Evolutionary conservation across 2,329 filamentous ascomycete genomes (phyloP).

Genomic region (Decorospora gaudefroyi): DNA sequence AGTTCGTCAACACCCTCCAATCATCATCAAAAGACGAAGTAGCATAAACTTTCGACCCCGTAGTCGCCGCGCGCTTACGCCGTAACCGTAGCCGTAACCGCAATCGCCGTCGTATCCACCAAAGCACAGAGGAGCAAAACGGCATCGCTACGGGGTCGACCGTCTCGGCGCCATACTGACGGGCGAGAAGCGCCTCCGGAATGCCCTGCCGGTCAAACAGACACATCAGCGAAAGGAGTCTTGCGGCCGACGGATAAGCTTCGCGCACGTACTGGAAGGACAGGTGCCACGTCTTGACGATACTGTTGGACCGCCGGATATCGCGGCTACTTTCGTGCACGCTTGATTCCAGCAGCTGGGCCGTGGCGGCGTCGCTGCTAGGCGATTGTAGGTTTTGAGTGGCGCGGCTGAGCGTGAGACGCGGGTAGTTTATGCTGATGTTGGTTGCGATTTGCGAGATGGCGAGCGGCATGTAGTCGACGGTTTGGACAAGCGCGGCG

Average conservation of each 20-base stretch:
- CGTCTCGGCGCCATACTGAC: constrained; percentile 12
- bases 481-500: background rate
- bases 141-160: background rate
- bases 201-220: constrained; percentile 25
- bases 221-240: constrained; percentile 49
- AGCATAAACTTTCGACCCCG: background rate
- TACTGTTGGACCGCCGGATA: constrained; percentile 34
- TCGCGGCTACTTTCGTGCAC: background rate
- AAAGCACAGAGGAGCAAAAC: background rate
- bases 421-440: background rate
- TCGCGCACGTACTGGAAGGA: constrained; percentile 44
- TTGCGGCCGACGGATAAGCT: constrained; percentile 39
- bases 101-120: background rate
- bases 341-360: background rate
- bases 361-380: background rate
- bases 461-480: background rate
- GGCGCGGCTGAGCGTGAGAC: background rate
- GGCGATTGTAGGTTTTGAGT: background rate
- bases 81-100: background rate
- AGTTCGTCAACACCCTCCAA: constrained; percentile 14
- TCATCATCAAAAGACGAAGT: constrained; percentile 22
- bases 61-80: background rate
- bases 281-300: constrained; percentile 45
- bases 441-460: constrained; percentile 1
- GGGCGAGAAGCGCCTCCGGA: constrained; percentile 26